Percentiles rank a stretch among this genome's conserved stretches.
Conservation (phyloP, 169 alveolate genomes). For the Eimeria praecox region DNA sequence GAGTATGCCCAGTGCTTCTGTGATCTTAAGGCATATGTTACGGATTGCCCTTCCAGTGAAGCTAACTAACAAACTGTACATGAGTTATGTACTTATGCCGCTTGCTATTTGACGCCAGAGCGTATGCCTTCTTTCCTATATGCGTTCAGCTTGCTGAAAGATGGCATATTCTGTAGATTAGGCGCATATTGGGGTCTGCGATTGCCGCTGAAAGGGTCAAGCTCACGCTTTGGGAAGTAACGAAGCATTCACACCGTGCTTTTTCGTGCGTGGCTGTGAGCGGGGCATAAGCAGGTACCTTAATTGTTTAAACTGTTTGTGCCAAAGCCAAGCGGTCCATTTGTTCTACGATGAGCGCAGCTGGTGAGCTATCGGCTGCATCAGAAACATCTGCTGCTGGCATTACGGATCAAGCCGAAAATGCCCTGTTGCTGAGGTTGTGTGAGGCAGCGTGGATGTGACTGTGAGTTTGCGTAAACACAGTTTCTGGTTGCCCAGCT, state of each 20-base stretch:
- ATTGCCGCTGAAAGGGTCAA: background rate
- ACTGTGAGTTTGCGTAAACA: background rate
- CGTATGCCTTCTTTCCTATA: background rate
- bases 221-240: background rate
- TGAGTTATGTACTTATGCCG: background rate
- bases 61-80: background rate
- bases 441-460: too few species aligned
- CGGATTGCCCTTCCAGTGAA: background rate
- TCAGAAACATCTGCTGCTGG: background rate
- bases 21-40: background rate
- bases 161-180: background rate
- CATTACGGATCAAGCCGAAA: background rate
- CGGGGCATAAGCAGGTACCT: background rate
- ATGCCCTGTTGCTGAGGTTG: background rate
- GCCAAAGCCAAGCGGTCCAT: background rate
- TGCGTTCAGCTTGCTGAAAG: background rate
- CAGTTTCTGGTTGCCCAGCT: background rate
- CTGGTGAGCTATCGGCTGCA: background rate
- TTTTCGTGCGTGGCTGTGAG: background rate
- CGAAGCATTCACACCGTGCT: background rate
- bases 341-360: background rate
- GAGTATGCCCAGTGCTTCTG: background rate
- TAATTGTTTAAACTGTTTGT: background rate
- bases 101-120: background rate
- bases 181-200: background rate